These are phyloP conservation scores for Boletus reticuloceps DNA, from an alignment of 768 basidiomycete species.

Conservation along the genomic window DNA sequence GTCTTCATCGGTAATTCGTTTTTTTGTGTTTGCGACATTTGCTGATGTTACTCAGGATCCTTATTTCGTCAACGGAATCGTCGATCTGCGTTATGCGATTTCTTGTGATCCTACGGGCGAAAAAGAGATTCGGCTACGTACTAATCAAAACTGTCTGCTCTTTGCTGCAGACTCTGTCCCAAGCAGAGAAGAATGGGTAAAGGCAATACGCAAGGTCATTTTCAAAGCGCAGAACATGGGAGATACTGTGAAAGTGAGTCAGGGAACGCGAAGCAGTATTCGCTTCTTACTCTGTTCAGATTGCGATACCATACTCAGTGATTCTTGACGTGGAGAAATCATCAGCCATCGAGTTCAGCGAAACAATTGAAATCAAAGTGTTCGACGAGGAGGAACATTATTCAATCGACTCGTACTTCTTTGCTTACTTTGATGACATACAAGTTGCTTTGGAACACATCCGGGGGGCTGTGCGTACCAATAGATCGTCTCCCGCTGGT, in stretches of 20 bases:
- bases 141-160: conserved; percentile 72
- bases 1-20: conserved; percentile 71
- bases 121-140: conserved; percentile 78
- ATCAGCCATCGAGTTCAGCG: conserved; percentile 90
- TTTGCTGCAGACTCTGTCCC: conserved; percentile 78
- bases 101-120: conserved; percentile 80
- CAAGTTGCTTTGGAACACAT: conserved; percentile 77
- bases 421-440: conserved; percentile 90
- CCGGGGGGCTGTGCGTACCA: conserved; percentile 65
- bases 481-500: conserved; percentile 35
- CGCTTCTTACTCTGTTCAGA: conserved; percentile 40
- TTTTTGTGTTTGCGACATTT: conserved; percentile 2
- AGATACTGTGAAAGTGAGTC: conserved; percentile 83
- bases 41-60: conserved; percentile 63
- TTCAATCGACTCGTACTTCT: conserved; percentile 86
- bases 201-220: conserved; percentile 88
- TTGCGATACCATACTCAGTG: conserved; percentile 90
- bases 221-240: conserved; percentile 97
- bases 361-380: conserved; percentile 93
- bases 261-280: neutral
- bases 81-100: conserved; percentile 92
- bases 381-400: conserved; percentile 76
- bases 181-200: conserved; percentile 93
- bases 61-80: conserved; percentile 95
- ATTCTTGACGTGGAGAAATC: conserved; percentile 89